These are phyloP conservation scores for Decorospora gaudefroyi DNA, from an alignment of 2,329 filamentous ascomycete species.

Conservation along the genomic window DNA sequence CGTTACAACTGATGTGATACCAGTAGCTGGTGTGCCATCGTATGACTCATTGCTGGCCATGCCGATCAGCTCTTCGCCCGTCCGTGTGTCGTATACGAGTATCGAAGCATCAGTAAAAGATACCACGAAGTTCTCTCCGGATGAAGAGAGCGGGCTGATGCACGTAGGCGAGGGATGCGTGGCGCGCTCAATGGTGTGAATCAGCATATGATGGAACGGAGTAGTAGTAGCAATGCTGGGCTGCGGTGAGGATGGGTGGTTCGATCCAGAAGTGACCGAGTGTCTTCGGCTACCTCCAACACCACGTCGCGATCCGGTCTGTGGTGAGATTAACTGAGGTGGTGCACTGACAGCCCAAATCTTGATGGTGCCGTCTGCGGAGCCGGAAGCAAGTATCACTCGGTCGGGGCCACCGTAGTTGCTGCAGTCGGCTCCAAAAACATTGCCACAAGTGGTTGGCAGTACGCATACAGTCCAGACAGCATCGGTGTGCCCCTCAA, in stretches of 20 bases:
- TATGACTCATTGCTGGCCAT: conserved; percentile 97
- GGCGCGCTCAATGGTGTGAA: conserved; percentile 79
- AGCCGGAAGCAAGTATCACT: conserved; percentile 87
- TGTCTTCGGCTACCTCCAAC: conserved; percentile 78
- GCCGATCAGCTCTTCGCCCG: conserved; percentile 84
- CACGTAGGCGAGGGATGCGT: conserved; percentile 80
- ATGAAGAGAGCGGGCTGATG: conserved; percentile 83
- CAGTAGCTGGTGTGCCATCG: conserved; percentile 78
- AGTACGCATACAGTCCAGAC: conserved; percentile 96
- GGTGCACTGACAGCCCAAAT: conserved; percentile 94
- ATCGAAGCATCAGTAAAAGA: conserved; percentile 90
- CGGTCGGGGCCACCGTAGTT: conserved; percentile 81
- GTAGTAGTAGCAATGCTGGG: conserved; percentile 83
- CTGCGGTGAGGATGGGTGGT: conserved; percentile 87
- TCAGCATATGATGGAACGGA: conserved; percentile 83
- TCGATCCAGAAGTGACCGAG: conserved; percentile 91
- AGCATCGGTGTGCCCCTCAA: conserved; percentile 93
- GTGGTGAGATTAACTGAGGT: conserved; percentile 80
- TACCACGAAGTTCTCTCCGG: conserved; percentile 88
- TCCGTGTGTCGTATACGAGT: conserved; percentile 87
- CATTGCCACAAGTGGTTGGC: conserved; percentile 75
- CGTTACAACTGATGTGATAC: conserved; percentile 89
- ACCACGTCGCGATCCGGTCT: conserved; percentile 70
- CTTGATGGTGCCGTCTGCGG: conserved; percentile 86
- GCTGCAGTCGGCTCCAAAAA: conserved; percentile 74